Conservation (phyloP, 2,329 filamentous ascomycete genomes). For the Orbilia blumenaviensis region DNA sequence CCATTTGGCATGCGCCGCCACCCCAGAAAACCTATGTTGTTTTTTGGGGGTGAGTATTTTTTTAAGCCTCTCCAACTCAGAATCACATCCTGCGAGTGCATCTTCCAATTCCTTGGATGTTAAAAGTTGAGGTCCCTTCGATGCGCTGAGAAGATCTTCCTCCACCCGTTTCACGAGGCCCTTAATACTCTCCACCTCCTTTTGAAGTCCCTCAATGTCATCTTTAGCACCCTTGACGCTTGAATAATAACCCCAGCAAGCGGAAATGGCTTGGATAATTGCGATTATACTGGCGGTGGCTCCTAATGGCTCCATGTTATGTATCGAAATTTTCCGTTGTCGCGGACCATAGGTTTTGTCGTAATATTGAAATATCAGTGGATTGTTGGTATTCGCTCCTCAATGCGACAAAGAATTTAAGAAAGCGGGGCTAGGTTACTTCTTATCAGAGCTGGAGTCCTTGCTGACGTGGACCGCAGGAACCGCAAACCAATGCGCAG, state of each 20-base stretch:
- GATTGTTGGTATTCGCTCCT: too few species aligned
- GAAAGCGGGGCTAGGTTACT: too few species aligned
- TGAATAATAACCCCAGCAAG: constrained; percentile 28
- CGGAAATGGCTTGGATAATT: constrained; percentile 1
- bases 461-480: too few species aligned
- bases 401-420: too few species aligned
- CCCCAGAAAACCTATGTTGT: background rate
- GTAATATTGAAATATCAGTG: too few species aligned
- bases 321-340: background rate
- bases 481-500: too few species aligned
- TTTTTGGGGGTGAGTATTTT: background rate
- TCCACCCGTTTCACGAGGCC: constrained; percentile 1
- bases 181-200: background rate
- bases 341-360: too few species aligned
- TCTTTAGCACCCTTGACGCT: constrained; percentile 13
- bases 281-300: constrained; percentile 22
- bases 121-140: background rate
- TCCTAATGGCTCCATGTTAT: constrained; percentile 24
- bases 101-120: background rate
- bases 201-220: constrained; percentile 6
- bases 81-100: background rate
- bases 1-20: background rate
- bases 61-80: background rate
- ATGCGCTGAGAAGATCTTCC: background rate
- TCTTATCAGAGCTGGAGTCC: too few species aligned